These are phyloP conservation scores for Neostapfia colusana DNA, from an alignment of 176 grass and related monocot species.

Conservation along the genomic window DNA sequence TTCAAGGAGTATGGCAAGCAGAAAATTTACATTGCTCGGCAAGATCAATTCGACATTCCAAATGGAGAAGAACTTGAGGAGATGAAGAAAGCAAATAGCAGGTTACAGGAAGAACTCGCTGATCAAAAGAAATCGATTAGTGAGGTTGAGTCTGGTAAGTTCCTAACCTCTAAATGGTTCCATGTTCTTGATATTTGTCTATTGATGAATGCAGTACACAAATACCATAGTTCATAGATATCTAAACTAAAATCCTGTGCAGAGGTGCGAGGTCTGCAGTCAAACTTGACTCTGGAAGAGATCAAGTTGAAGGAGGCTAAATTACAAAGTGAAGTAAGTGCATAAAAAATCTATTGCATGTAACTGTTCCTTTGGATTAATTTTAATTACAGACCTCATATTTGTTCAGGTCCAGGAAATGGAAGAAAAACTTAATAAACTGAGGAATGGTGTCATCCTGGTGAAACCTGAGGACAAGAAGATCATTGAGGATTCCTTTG, in stretches of 20 bases:
- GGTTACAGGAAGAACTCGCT: slow-evolving; percentile 69
- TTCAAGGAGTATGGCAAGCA: slow-evolving; percentile 99
- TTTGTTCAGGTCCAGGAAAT: slow-evolving; percentile 71
- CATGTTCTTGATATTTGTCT: neutral
- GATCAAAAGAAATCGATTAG: slow-evolving; percentile 74
- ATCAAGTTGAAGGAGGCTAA: slow-evolving; percentile 62
- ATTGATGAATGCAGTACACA: slow-evolving; percentile 11
- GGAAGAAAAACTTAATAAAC: slow-evolving; percentile 76
- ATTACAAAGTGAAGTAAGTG: slow-evolving; percentile 72
- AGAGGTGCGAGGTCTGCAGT: slow-evolving; percentile 85
- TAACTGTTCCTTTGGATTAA: neutral
- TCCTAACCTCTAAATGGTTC: slow-evolving; percentile 9
- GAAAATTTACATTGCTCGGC: slow-evolving; percentile 92
- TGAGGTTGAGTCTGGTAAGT: slow-evolving; percentile 82
- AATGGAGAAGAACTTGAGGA: slow-evolving; percentile 86
- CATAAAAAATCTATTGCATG: neutral
- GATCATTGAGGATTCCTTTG: slow-evolving; percentile 68
- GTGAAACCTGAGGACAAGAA: slow-evolving; percentile 96
- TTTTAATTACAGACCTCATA: slow-evolving; percentile 3
- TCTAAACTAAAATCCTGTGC: slow-evolving; percentile 37
- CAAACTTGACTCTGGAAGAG: slow-evolving; percentile 87
- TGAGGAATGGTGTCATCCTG: slow-evolving; percentile 70
- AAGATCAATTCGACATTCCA: slow-evolving; percentile 92
- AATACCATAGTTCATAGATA: slow-evolving; percentile 19
- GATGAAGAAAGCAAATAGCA: slow-evolving; percentile 83